Evolutionary conservation across 257 asterid species (phyloP).

Genomic region (Coffea canephora): DNA sequence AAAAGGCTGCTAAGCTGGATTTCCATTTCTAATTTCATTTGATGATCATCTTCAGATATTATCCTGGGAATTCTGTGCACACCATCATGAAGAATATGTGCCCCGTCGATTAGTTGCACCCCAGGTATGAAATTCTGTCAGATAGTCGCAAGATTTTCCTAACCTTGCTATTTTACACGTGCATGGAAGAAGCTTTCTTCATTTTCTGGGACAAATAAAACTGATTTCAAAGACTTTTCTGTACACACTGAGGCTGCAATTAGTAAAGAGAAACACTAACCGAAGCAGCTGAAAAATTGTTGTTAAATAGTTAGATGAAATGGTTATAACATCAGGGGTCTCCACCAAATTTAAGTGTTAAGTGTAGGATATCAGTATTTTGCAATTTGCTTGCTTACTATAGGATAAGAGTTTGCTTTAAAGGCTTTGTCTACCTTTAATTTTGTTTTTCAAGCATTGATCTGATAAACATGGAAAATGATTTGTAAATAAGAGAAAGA

Average conservation of each 20-base stretch:
- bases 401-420: neutral
- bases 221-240: neutral
- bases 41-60: slow-evolving; percentile 35
- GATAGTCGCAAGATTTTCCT: neutral
- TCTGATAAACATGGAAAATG: neutral
- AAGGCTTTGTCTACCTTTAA: neutral
- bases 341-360: neutral
- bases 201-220: neutral
- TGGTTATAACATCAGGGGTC: neutral
- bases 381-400: neutral
- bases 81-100: slow-evolving; percentile 52
- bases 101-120: slow-evolving; percentile 39
- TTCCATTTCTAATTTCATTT: neutral
- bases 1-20: neutral
- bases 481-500: neutral
- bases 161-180: neutral
- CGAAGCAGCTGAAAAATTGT: neutral
- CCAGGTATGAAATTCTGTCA: slow-evolving; percentile 39
- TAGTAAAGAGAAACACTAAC: neutral
- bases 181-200: neutral
- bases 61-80: slow-evolving; percentile 66
- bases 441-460: neutral
- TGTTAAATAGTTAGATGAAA: too few species aligned
- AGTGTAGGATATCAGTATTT: neutral
- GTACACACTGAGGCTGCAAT: neutral